Conservation (phyloP, 169 alveolate genomes). For the Prorocentrum cordatum region DNA sequence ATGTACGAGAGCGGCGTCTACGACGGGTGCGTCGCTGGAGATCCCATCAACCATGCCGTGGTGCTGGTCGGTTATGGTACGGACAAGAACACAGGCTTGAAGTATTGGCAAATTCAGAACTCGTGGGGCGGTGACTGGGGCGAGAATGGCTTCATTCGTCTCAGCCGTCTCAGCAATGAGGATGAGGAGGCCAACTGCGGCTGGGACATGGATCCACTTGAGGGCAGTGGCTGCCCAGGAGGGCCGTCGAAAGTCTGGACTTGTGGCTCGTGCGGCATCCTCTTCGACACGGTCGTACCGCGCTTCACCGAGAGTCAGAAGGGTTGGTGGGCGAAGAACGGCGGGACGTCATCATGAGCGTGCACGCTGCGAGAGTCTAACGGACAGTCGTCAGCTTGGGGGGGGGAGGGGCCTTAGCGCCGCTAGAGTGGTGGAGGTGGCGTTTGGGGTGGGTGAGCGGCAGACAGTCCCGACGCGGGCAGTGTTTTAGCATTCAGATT, state of each 20-base stretch:
- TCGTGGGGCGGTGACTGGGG: constrained; percentile 89
- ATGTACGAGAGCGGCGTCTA: constrained; percentile 77
- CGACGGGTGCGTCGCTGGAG: constrained; percentile 68
- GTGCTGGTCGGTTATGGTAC: constrained; percentile 77
- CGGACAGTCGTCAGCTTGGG: no score
- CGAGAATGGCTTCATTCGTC: constrained; percentile 81
- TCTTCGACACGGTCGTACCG: constrained; percentile 40
- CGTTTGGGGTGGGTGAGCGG: no score
- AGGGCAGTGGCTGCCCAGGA: constrained; percentile 51
- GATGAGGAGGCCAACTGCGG: constrained; percentile 34
- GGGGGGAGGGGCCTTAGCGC: no score
- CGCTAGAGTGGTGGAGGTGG: no score
- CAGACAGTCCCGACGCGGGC: no score
- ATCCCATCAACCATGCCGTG: constrained; percentile 76
- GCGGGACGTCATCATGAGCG: no score
- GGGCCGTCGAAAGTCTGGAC: constrained; percentile 27
- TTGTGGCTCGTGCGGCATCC: constrained; percentile 46
- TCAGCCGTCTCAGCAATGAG: constrained; percentile 63
- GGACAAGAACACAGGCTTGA: constrained; percentile 12
- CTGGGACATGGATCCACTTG: constrained; percentile 16
- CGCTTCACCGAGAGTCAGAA: no score
- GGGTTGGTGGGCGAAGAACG: no score
- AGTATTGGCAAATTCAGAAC: constrained; percentile 82
- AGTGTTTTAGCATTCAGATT: no score
- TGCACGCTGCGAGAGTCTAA: no score